Conservation (phyloP, 129 eudicot species). For the Pseudognaphalium luteoalbum region DNA sequence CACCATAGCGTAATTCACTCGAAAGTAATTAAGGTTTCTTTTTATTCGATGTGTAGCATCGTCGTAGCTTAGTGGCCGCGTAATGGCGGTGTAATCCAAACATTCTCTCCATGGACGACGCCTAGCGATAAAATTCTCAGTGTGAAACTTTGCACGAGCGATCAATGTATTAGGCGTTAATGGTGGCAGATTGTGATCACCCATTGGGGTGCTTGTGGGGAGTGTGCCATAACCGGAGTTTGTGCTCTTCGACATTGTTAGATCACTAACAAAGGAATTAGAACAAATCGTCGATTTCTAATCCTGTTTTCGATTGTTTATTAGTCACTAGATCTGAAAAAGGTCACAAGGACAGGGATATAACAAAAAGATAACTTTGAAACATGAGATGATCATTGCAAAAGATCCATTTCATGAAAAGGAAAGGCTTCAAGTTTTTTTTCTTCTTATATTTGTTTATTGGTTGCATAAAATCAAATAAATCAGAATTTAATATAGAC, state of each 20-base stretch:
- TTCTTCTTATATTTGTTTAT: neutral
- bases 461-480: neutral
- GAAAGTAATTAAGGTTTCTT: conserved; percentile 59
- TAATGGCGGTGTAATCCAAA: conserved; percentile 35
- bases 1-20: conserved; percentile 63
- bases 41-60: conserved; percentile 58
- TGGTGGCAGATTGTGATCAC: conserved; percentile 10
- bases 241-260: conserved; percentile 40
- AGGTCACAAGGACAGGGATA: neutral
- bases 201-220: conserved; percentile 29
- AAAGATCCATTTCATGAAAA: conserved; percentile 3
- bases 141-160: conserved; percentile 34
- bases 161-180: conserved; percentile 22
- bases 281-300: conserved; percentile 1
- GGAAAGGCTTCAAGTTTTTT: conserved; percentile 3
- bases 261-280: neutral
- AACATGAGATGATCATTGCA: conserved; percentile 1
- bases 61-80: conserved; percentile 48
- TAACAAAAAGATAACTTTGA: neutral
- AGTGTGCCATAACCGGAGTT: conserved; percentile 39
- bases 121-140: conserved; percentile 43
- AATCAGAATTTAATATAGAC: conserved; percentile 9
- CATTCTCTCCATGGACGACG: conserved; percentile 73
- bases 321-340: neutral
- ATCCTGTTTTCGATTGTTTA: neutral